These are phyloP conservation scores for Entonaema liquescens DNA, from an alignment of 495 filamentous ascomycete genomes.

Conservation along the genomic window DNA sequence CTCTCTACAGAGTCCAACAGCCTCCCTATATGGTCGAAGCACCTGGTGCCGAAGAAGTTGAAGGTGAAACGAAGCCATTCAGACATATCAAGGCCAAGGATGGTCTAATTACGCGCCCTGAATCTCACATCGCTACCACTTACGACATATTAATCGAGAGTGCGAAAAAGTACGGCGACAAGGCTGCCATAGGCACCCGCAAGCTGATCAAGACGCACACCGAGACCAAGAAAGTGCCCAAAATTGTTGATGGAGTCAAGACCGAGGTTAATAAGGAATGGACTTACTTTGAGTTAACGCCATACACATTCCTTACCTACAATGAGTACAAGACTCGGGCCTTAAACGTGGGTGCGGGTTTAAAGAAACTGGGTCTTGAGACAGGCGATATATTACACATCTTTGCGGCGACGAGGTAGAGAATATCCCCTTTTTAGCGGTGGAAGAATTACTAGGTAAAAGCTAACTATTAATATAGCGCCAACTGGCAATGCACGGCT, in stretches of 20 bases:
- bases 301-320: conserved; percentile 68
- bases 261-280: conserved; percentile 71
- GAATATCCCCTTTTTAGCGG: not conserved
- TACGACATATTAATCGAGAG: conserved; percentile 66
- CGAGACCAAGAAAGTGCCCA: conserved; percentile 73
- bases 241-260: conserved; percentile 70
- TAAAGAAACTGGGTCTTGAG: conserved; percentile 64
- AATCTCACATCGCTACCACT: conserved; percentile 62
- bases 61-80: conserved; percentile 71
- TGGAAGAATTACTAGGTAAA: conserved; percentile 33
- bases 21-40: conserved; percentile 66
- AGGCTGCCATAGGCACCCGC: conserved; percentile 66
- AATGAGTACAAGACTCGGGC: conserved; percentile 65
- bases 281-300: conserved; percentile 71
- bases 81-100: conserved; percentile 64
- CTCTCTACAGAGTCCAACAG: conserved; percentile 55
- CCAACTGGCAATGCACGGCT: conserved; percentile 59
- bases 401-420: conserved; percentile 67
- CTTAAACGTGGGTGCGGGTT: conserved; percentile 63
- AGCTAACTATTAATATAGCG: conserved; percentile 39
- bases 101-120: conserved; percentile 59
- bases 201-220: conserved; percentile 66
- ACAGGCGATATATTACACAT: conserved; percentile 63
- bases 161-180: conserved; percentile 61
- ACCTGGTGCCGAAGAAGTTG: conserved; percentile 55